phyloP scores from a whole-genome alignment of 345 rosid genomes.

The Sapria himalayana region DNA sequence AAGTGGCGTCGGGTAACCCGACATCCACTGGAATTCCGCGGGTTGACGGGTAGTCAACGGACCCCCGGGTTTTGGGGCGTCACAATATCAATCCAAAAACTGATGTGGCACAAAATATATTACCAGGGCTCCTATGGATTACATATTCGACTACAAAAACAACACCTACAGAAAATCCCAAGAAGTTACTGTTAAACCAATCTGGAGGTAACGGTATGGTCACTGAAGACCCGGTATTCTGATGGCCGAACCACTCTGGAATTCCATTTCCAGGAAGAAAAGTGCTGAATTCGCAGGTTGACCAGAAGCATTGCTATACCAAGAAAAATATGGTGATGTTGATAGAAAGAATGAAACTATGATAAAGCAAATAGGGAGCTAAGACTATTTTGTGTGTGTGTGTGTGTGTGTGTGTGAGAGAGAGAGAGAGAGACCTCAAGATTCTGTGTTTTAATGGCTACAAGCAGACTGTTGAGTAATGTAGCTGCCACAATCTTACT shows the following conservation, averaged over 20 bases:
- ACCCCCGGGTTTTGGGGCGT: no score
- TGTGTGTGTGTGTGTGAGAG: not conserved
- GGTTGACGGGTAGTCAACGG: no score
- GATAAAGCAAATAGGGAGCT: not conserved
- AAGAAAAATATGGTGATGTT: not conserved
- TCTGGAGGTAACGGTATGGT: not conserved
- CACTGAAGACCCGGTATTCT: not conserved
- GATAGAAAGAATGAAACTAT: not conserved
- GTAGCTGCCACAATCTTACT: not conserved
- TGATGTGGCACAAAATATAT: no score
- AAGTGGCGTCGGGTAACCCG: no score
- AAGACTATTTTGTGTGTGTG: not conserved
- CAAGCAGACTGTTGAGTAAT: slow-evolving; percentile 1
- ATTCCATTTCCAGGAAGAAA: slow-evolving; percentile 1
- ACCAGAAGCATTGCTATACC: not conserved
- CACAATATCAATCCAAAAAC: no score
- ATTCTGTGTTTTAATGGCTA: not conserved
- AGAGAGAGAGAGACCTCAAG: not conserved
- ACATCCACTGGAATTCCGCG: no score
- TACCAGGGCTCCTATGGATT: no score
- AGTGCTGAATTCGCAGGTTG: not conserved
- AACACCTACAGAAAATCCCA: slow-evolving; percentile 7
- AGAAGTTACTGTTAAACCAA: not conserved
- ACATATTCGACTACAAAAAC: not conserved
- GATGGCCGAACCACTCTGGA: slow-evolving; percentile 5